Evolutionary conservation across 2,329 filamentous ascomycete species (phyloP), one percentile per base, ranked within the genome.

Genomic region (Coleophoma crateriformis): DNA sequence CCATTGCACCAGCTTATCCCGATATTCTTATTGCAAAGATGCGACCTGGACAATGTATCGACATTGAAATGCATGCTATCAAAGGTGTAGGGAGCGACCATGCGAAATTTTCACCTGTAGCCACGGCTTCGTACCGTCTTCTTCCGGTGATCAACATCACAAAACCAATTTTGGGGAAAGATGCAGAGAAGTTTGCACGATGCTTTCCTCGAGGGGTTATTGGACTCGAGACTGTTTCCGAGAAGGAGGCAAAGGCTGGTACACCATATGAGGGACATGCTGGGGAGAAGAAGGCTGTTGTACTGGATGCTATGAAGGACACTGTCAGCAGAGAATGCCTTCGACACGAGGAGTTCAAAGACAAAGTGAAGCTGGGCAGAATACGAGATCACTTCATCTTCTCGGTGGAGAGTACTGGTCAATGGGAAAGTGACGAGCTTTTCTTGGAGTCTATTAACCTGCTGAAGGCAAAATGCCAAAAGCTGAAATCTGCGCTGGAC

Each of bases 331-430:
- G 94, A 58, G 95, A 99, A 72, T 94, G 87, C 63, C 71, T 99
- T 64, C 83, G 94, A 45, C 92, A 99, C 66, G 78, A 85, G 22
- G 94, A 97, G 71, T 97, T 99, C 72, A 82, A 94, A 70, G 88
- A 84, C 65, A 99, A 96, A 75, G 94, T 99, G 56, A 91, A 90
- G 75, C 81, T 99, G 33, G 94, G 94, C 40, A 79, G 95, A 48
- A 76, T 90, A 61, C 78, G 90, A 57, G 94, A 99, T 68, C 95
- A 99, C 72, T 99, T 99, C 69, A 97, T 99, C 69, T 99, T 94
- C 76, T 87, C 84, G 48, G 79, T 99, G 34, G 94, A 99, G 76
- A 96, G 91, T 74, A 86, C 90, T 0, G 95, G 94, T 6, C 94
- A 99, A 72, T 95, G 90, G 75, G 85, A 94, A 51, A 96, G 90